Evolutionary conservation across 805 yeast genomes (phyloP).

Genomic region (Pichia cabralensis): DNA sequence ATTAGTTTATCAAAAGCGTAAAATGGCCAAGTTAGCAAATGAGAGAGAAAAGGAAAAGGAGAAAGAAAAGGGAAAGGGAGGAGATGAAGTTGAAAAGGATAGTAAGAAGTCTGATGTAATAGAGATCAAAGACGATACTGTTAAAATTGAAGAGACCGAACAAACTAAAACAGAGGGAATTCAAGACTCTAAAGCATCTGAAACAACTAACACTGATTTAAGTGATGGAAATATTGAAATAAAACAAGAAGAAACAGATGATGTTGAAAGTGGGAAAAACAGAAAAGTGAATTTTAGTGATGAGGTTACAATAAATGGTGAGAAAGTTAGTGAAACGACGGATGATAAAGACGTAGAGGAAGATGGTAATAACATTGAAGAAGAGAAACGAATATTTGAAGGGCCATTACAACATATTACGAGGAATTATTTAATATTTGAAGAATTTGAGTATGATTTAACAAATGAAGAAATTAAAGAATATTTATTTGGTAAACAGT

Average conservation of each 20-base stretch:
- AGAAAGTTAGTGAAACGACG: no score
- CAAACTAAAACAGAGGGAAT: no score
- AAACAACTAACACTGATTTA: no score
- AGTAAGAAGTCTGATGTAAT: neutral
- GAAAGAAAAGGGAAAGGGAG: conserved; percentile 1
- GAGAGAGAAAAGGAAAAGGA: conserved; percentile 3
- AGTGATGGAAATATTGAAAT: no score
- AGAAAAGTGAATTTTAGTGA: no score
- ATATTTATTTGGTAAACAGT: conserved; percentile 53
- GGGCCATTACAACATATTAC: conserved; percentile 64
- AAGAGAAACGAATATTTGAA: conserved; percentile 30
- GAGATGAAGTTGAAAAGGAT: neutral
- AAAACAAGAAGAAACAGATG: neutral
- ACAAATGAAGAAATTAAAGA: conserved; percentile 24
- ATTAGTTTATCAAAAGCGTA: conserved; percentile 9
- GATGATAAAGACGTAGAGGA: conserved; percentile 9
- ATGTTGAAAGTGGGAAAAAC: no score
- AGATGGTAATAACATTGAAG: conserved; percentile 12
- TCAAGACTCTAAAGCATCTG: no score
- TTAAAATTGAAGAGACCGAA: neutral
- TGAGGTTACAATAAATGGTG: no score
- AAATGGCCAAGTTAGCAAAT: conserved; percentile 10
- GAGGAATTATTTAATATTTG: conserved; percentile 42
- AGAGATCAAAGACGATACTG: neutral
- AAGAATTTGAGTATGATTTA: conserved; percentile 33